These are phyloP conservation scores for Naegleria fowleri DNA, from an alignment of 208 protist species.

Conservation along the genomic window DNA sequence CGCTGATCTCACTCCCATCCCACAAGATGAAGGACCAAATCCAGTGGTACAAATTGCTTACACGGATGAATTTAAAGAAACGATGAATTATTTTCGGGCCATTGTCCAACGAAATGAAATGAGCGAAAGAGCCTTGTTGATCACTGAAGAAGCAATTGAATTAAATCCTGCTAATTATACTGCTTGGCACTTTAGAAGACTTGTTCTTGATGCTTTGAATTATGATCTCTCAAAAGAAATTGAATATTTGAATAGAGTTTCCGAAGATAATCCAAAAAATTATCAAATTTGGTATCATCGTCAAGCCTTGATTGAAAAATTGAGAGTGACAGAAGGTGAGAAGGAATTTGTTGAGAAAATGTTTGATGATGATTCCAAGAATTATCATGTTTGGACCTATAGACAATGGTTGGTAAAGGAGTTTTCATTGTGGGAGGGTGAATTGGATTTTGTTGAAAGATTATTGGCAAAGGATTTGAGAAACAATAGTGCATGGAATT, in stretches of 20 bases:
- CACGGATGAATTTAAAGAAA: slow-evolving; percentile 15
- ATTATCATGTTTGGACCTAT: slow-evolving; percentile 82
- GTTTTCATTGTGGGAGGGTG: slow-evolving; percentile 44
- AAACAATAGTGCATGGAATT: slow-evolving; percentile 82
- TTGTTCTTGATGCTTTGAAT: slow-evolving; percentile 45
- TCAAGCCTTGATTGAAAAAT: slow-evolving; percentile 46
- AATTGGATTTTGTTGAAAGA: slow-evolving; percentile 49
- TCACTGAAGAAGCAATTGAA: slow-evolving; percentile 60
- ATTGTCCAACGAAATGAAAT: slow-evolving; percentile 37
- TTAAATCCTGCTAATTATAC: slow-evolving; percentile 79
- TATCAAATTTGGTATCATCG: slow-evolving; percentile 73
- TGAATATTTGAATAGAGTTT: slow-evolving; percentile 40
- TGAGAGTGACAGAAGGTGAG: slow-evolving; percentile 48
- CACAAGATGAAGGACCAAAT: slow-evolving; percentile 13
- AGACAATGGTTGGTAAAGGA: slow-evolving; percentile 55
- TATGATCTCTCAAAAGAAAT: slow-evolving; percentile 52
- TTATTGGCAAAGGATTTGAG: slow-evolving; percentile 57
- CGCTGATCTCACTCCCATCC: background rate
- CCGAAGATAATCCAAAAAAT: slow-evolving; percentile 61
- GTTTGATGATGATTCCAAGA: slow-evolving; percentile 69
- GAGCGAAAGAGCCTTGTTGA: slow-evolving; percentile 46
- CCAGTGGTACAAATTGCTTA: slow-evolving; percentile 5
- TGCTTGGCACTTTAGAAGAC: slow-evolving; percentile 64
- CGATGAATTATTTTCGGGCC: slow-evolving; percentile 39
- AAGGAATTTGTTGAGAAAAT: slow-evolving; percentile 47